phyloP scores from a whole-genome alignment of 2,329 filamentous ascomycete species.

The Trichoderma afroharzianum region DNA sequence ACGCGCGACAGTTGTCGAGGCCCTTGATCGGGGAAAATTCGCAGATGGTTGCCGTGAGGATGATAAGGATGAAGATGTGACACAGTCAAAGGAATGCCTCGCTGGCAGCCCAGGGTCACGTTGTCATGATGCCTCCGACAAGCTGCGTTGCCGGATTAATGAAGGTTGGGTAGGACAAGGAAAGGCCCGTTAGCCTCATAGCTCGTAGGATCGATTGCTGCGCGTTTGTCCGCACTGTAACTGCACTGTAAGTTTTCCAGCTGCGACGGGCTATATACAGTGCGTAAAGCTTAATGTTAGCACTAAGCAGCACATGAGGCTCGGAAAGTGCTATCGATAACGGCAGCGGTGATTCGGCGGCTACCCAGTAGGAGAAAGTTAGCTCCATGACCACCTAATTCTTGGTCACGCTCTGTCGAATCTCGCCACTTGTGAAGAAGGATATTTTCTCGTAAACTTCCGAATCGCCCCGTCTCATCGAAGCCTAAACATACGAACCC shows the following conservation, averaged over 20 bases:
- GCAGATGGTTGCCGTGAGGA: neutral
- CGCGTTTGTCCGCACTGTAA: slow-evolving; percentile 16
- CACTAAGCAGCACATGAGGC: slow-evolving; percentile 18
- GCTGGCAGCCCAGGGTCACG: slow-evolving; percentile 16
- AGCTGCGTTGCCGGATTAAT: slow-evolving; percentile 6
- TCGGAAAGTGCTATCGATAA: slow-evolving; percentile 17
- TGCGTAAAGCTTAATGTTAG: neutral
- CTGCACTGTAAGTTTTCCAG: neutral
- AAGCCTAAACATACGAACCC: neutral
- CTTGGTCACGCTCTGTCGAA: neutral
- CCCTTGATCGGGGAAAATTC: neutral
- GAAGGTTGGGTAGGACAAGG: slow-evolving; percentile 12
- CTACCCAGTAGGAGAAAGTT: neutral
- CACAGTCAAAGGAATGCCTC: slow-evolving; percentile 15
- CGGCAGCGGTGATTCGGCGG: neutral
- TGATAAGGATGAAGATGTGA: neutral
- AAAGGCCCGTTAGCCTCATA: slow-evolving; percentile 7
- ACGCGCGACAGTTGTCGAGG: slow-evolving; percentile 2
- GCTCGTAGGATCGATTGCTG: slow-evolving; percentile 7
- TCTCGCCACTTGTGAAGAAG: neutral
- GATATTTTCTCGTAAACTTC: neutral
- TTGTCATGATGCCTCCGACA: slow-evolving; percentile 17
- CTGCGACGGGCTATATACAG: neutral
- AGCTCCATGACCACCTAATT: neutral
- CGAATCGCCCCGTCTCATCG: neutral